Percentiles rank a stretch among this genome's conserved stretches.
Conservation (phyloP, 768 basidiomycete species). For the Tubosaeta sp. region DNA sequence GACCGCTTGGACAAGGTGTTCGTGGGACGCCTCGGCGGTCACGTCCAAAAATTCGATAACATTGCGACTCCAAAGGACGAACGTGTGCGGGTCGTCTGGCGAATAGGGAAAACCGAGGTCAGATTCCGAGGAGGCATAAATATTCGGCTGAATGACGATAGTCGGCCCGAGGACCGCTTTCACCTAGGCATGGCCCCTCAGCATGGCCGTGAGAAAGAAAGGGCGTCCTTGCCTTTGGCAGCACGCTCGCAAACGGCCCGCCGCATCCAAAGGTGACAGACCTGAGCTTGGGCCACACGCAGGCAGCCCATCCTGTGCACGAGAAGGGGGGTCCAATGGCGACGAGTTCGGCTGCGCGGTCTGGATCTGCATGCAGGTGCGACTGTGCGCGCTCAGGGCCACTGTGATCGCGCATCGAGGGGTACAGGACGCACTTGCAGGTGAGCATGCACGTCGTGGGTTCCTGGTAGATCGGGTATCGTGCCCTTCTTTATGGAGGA, state of each 20-base stretch:
- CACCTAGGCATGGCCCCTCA: neutral
- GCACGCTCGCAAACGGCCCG: neutral
- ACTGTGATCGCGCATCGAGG: too few relatives aligned
- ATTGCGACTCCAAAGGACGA: neutral
- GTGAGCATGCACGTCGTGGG: neutral
- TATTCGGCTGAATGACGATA: neutral
- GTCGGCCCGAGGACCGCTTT: slow-evolving; percentile 2
- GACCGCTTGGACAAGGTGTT: slow-evolving; percentile 4
- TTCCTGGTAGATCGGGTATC: slow-evolving; percentile 5
- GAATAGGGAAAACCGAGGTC: neutral
- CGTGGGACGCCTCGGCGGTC: neutral
- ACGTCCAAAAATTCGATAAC: neutral
- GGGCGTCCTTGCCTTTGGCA: neutral
- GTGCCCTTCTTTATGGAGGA: slow-evolving; percentile 1
- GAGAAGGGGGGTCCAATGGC: slow-evolving; percentile 4
- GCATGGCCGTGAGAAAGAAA: neutral
- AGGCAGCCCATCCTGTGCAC: slow-evolving; percentile 2
- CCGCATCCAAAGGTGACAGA: neutral
- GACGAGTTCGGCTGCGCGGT: slow-evolving; percentile 1
- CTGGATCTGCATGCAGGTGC: neutral
- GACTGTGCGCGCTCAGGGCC: neutral
- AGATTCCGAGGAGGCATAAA: slow-evolving; percentile 1
- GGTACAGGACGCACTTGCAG: neutral
- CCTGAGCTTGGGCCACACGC: slow-evolving; percentile 2
- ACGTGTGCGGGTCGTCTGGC: neutral